Evolutionary conservation across 2,329 filamentous ascomycete genomes (phyloP), one percentile per base, ranked within the genome.

Genomic region (Colletotrichum sp.): DNA sequence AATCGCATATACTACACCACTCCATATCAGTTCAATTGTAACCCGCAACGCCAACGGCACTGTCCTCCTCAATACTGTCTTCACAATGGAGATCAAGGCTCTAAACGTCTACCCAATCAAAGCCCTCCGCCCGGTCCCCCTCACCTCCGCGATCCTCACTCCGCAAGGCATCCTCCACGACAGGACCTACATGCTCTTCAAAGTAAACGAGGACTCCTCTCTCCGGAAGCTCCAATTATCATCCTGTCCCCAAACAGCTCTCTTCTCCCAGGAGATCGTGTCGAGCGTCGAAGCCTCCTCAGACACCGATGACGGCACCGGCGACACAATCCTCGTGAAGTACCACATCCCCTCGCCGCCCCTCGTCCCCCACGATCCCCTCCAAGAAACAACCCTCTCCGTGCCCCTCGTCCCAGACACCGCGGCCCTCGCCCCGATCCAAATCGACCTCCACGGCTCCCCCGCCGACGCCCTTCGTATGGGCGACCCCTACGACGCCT

Each of bases 21-120:
- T 48, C 26, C 24, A 18, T 58, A 58, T 58, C 55, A 58, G 4
- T 12, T n/a, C 38, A 21, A 21, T 48, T 12, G 9, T 12, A 21
- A 7, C 18, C 3, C 18, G 2, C 8, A 61, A n/a, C 30, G 8
- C 26, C 16, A 34, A 3, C 24, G 6, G 18, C 9, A 56, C 10
- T 8, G 3, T 32, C 12, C 16, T 13, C 26, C 16, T 8, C 30
- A 34, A 12, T 13, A 13, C 60, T 7, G 13, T 58, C 21, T 9
- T 8, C 18, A 65, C 16, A 56, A 75, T 75, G 73, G 58, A 64
- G 55, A 76, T 75, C 55, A 62, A 76, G 15, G 24, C 73, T 9
- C 87, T 95, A 43, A 94, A 93, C 83, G 88, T 94, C 64, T 95
- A 95, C 82, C 93, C 94, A 56, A 92, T 95, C 84, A 95, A 95